Evolutionary conservation across 176 grass and related monocot species (phyloP), one percentile per base, ranked within the genome.

Genomic region (Stipa capillata): DNA sequence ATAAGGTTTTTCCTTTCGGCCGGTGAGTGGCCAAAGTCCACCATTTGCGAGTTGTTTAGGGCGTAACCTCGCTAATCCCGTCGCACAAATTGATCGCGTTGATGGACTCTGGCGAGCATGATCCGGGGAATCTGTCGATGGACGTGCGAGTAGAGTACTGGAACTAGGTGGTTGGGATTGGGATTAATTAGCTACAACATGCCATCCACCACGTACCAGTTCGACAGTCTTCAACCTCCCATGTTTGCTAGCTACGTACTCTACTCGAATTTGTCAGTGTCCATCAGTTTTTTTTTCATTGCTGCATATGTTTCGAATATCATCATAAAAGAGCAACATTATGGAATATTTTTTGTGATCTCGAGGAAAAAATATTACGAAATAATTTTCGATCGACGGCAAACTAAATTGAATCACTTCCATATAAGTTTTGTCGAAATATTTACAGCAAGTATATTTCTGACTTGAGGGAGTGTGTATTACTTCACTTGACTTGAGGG

Each of bases 71-170:
- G 64, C 50, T 58, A 72, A 81, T 59, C 52, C 33, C 27, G 37
- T 47, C 4, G 65, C 25, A 29, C 24, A 43, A 33, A 69, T 49
- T 65, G 45, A 50, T 66, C 31, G 3, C 45, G 33, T 32, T 39
- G 35, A 47, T 34, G 77, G 34, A 48, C 77, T 14, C 55, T 4
- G 12, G 57, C 43, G 20, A 64, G 80, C 85, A 82, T 50, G 71
- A 82, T 65, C 79, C 28, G 44, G 42, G 69, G 76, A 84, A 84
- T 69, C 86, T 68, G 50, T 74, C 41, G 6, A 44, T 18, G 52
- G 61, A 80, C 61, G 61, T 76, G 87, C 76, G 27, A 80, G 7
- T 74, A 68, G 25, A 88, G 66, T 57, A 65, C 8, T 13, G 11
- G 14, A 58, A 56, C 83, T 73, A 34, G 41, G 52, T 79, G 12